Evolutionary conservation across 169 alveolate genomes (phyloP).

Genomic region (Pseudocohnilembus persalinus): DNA sequence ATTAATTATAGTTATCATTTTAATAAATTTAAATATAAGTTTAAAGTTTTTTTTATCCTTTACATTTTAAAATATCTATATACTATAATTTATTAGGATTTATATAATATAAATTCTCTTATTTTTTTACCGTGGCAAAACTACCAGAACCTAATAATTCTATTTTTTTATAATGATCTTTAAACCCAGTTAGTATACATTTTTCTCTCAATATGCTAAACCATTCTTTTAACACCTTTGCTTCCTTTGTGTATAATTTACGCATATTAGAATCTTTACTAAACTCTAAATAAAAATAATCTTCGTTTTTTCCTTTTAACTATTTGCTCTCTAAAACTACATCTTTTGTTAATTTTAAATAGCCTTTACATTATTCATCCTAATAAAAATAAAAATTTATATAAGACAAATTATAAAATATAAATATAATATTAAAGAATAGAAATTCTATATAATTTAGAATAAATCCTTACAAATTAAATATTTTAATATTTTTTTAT

Average conservation of each 20-base stretch:
- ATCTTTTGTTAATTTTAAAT: neutral
- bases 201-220: neutral
- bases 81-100: neutral
- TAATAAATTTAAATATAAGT: neutral
- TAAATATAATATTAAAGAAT: too few species aligned
- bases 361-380: neutral
- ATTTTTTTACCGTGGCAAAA: conserved; percentile 19
- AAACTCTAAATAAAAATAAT: neutral
- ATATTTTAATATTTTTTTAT: too few species aligned
- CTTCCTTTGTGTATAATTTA: neutral
- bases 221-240: neutral
- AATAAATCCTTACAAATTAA: too few species aligned
- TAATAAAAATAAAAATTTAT: too few species aligned
- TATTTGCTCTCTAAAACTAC: neutral
- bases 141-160: conserved; percentile 19
- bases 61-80: neutral
- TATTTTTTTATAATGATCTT: conserved; percentile 18
- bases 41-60: neutral
- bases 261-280: neutral
- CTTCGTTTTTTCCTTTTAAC: neutral
- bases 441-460: too few species aligned
- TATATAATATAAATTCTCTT: neutral
- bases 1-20: neutral
- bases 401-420: too few species aligned
- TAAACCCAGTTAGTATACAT: conserved; percentile 10